These are phyloP conservation scores for Pyricularia sp. DNA, from an alignment of 2,329 filamentous ascomycete genomes.

Conservation along the genomic window DNA sequence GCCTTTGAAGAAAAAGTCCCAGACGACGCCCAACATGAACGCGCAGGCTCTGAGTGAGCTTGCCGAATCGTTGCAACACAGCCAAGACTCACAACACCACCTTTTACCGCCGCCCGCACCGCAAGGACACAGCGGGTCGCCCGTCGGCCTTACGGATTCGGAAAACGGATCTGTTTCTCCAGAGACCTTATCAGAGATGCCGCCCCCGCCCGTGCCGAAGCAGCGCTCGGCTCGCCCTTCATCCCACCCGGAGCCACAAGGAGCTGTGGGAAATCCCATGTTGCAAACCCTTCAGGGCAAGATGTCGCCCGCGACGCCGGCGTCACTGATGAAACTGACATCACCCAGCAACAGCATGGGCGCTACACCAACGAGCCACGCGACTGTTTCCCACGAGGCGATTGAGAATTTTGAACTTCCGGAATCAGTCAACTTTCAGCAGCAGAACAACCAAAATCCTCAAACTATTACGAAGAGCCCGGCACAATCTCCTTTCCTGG, in stretches of 20 bases:
- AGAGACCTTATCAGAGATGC: slow-evolving; percentile 56
- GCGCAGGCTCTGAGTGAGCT: slow-evolving; percentile 46
- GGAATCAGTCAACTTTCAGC: slow-evolving; percentile 50
- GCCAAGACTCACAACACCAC: slow-evolving; percentile 23
- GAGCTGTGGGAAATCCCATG: slow-evolving; percentile 16
- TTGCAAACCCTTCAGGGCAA: slow-evolving; percentile 23
- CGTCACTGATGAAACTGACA: slow-evolving; percentile 74
- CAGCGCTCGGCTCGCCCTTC: slow-evolving; percentile 57
- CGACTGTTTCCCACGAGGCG: slow-evolving; percentile 36
- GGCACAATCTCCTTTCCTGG: slow-evolving; percentile 26
- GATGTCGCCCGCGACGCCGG: slow-evolving; percentile 68
- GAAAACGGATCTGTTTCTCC: slow-evolving; percentile 58
- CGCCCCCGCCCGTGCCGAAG: slow-evolving; percentile 57
- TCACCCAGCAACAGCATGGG: slow-evolving; percentile 40
- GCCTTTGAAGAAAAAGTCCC: slow-evolving; percentile 46
- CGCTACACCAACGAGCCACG: slow-evolving; percentile 21
- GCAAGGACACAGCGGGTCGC: slow-evolving; percentile 19
- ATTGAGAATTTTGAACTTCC: slow-evolving; percentile 59
- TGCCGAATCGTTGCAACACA: slow-evolving; percentile 30
- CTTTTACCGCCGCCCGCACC: slow-evolving; percentile 12
- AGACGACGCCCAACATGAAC: slow-evolving; percentile 44
- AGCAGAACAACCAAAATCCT: slow-evolving; percentile 24
- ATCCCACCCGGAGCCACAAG: slow-evolving; percentile 54
- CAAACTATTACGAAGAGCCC: slow-evolving; percentile 39
- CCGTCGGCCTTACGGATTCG: slow-evolving; percentile 41